These are phyloP conservation scores for Hypoxylon sp. DNA, from an alignment of 2,329 filamentous ascomycete genomes.

Conservation along the genomic window DNA sequence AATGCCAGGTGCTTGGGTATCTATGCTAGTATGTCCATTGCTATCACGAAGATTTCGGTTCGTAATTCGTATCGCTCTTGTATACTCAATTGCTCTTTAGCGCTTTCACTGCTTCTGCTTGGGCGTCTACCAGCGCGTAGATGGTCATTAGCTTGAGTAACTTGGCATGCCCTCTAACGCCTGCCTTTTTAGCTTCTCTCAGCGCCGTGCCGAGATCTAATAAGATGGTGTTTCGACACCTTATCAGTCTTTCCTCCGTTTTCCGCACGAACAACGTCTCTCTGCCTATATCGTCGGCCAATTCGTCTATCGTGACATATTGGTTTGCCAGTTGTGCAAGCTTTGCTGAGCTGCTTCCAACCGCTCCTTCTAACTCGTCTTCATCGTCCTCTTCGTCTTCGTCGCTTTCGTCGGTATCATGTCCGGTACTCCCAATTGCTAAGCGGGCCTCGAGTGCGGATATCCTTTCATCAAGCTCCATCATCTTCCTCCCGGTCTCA, in stretches of 20 bases:
- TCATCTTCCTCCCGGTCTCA: slow-evolving; percentile 68
- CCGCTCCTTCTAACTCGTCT: slow-evolving; percentile 50
- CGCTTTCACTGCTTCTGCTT: slow-evolving; percentile 63
- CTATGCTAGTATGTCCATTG: slow-evolving; percentile 22
- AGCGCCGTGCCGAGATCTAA: slow-evolving; percentile 65
- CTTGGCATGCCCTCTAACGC: slow-evolving; percentile 57
- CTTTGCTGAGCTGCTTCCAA: slow-evolving; percentile 61
- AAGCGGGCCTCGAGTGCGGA: slow-evolving; percentile 72
- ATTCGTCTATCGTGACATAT: slow-evolving; percentile 56
- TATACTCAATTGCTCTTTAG: slow-evolving; percentile 55
- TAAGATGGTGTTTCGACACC: slow-evolving; percentile 68
- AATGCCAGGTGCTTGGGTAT: slow-evolving; percentile 38
- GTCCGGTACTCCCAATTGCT: slow-evolving; percentile 61
- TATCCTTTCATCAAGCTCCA: slow-evolving; percentile 75
- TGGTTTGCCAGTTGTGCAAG: slow-evolving; percentile 60
- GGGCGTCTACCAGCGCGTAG: slow-evolving; percentile 65
- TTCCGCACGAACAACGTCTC: slow-evolving; percentile 63
- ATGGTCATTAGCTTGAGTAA: slow-evolving; percentile 65
- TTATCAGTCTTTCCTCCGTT: slow-evolving; percentile 62
- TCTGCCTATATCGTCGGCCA: slow-evolving; percentile 60
- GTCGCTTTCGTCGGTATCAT: slow-evolving; percentile 50
- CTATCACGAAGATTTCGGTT: slow-evolving; percentile 7
- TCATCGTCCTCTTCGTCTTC: slow-evolving; percentile 55
- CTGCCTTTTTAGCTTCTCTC: slow-evolving; percentile 58
- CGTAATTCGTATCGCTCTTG: background rate